phyloP scores from a whole-genome alignment of 768 basidiomycete genomes.

The Trametes cubensis region DNA sequence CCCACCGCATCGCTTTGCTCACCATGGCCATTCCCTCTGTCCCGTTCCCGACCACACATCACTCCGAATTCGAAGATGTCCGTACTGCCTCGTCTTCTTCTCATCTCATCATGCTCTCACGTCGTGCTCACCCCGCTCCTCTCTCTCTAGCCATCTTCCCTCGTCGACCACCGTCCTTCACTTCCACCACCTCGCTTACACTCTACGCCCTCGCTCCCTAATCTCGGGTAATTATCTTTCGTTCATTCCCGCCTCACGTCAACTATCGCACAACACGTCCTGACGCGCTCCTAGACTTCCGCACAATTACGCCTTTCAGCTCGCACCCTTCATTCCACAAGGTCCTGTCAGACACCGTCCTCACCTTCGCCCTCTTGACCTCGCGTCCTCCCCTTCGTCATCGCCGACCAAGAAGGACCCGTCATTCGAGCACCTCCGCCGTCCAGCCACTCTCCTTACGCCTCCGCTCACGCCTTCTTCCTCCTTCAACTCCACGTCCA shows the following conservation, averaged over 20 bases:
- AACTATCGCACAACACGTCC: not conserved
- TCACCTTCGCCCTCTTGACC: slow-evolving; percentile 39
- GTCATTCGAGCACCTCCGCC: slow-evolving; percentile 24
- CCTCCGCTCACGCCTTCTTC: slow-evolving; percentile 75
- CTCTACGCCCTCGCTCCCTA: slow-evolving; percentile 65
- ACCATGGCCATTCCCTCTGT: slow-evolving; percentile 22
- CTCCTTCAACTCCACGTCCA: slow-evolving; percentile 44
- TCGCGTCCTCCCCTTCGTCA: slow-evolving; percentile 30
- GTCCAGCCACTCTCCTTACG: slow-evolving; percentile 50
- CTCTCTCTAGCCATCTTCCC: slow-evolving; percentile 1
- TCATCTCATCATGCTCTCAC: slow-evolving; percentile 18
- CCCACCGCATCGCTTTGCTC: not conserved
- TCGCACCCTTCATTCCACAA: slow-evolving; percentile 37
- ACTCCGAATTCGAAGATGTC: slow-evolving; percentile 22
- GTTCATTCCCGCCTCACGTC: slow-evolving; percentile 1
- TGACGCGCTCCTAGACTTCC: slow-evolving; percentile 44
- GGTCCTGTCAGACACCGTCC: slow-evolving; percentile 34
- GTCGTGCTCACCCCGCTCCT: slow-evolving; percentile 15
- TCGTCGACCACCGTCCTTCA: slow-evolving; percentile 19
- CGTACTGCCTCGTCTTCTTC: slow-evolving; percentile 15
- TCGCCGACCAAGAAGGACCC: slow-evolving; percentile 27
- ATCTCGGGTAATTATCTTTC: slow-evolving; percentile 54
- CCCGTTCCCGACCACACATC: slow-evolving; percentile 28
- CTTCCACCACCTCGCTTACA: slow-evolving; percentile 30
- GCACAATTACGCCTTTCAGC: slow-evolving; percentile 48